Percentiles rank a stretch among this genome's conserved stretches.
phyloP scores from a whole-genome alignment of 495 filamentous ascomycete genomes.

The Coniosporium apollinis region DNA sequence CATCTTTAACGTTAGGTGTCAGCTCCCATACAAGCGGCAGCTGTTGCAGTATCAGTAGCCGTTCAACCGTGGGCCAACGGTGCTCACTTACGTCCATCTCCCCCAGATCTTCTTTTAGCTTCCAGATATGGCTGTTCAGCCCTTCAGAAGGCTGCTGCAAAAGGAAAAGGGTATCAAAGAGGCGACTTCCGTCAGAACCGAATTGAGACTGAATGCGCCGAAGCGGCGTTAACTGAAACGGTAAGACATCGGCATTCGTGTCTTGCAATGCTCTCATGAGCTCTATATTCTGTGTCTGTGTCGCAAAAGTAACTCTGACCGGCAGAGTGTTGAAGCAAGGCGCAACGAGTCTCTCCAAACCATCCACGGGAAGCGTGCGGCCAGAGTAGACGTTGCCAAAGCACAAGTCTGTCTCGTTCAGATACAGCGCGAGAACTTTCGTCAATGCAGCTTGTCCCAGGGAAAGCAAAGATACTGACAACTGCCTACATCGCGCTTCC shows the following conservation, averaged over 20 bases:
- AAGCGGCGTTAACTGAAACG: conserved; percentile 53
- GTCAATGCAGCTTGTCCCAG: conserved; percentile 57
- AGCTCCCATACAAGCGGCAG: conserved; percentile 11
- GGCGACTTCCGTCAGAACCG: conserved; percentile 21
- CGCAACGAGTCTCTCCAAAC: conserved; percentile 53
- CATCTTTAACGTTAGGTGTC: neutral
- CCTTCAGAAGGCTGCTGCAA: conserved; percentile 38
- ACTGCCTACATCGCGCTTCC: conserved; percentile 27
- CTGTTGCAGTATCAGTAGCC: neutral
- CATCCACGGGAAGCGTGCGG: conserved; percentile 43
- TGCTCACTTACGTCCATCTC: conserved; percentile 57
- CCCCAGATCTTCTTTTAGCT: conserved; percentile 45
- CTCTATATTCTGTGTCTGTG: conserved; percentile 29
- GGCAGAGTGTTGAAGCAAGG: conserved; percentile 86
- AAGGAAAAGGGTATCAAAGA: conserved; percentile 67
- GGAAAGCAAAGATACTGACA: conserved; percentile 44
- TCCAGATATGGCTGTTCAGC: conserved; percentile 47
- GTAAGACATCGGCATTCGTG: conserved; percentile 38
- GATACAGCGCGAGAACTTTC: conserved; percentile 33
- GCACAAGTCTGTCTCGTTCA: conserved; percentile 46
- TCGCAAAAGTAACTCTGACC: conserved; percentile 39
- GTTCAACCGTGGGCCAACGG: neutral
- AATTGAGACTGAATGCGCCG: conserved; percentile 39
- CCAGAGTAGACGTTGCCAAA: conserved; percentile 71
- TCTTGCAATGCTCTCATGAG: conserved; percentile 35